Evolutionary conservation across 192 early-diverging fungal genomes (phyloP), one percentile per base, ranked within the genome.

Genomic region (Coemansia sp.): DNA sequence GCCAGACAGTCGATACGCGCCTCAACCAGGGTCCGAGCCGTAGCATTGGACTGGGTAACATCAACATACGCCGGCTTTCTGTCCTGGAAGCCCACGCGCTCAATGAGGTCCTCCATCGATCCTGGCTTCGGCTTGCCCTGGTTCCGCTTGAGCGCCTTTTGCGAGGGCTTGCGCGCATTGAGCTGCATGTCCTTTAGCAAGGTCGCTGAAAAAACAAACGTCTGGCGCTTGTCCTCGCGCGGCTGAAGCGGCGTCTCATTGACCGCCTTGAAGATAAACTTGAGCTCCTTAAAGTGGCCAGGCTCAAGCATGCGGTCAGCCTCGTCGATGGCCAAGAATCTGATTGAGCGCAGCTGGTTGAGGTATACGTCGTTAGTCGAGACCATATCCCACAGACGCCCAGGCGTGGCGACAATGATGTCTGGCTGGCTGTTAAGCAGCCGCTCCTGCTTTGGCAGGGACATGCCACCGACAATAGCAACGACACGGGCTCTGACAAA

Each of bases 131-230:
- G 73, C 63, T 64, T 68, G 15, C 68, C 59, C 21, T 38, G 42
- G 29, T 62, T 73, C 5, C 64, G 67, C 55, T 76, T 73, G 15
- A 32, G 31, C 7, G 64, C 69, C 67, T 80, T 77, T 12, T 66
- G 38, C 31, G 69, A 76, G 11, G 63, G 23, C 48, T 74, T 74
- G 29, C 73, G 73, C 3, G 70, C 42, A 15, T 66, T 29, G 29
- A 85, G 68, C 61, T 76, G 75, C 68, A 85, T 66, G 48, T 85
- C 76, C 63, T 82, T 85, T 57, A 76, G 68, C 42, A 98, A 71
- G 4, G 97, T 98, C 8, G 97, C 97, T 9, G 97, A 97, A 68
- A 94, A 98, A 44, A 98, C 88, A 76, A 96, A 91, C 0, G 95
- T 97, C 70, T 96, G 95, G 32, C 93, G 88, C 25, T 44, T 64